Evolutionary conservation across 495 filamentous ascomycete genomes (phyloP), one percentile per base, ranked within the genome.

Genomic region (Pyrenopolyporus hunteri): DNA sequence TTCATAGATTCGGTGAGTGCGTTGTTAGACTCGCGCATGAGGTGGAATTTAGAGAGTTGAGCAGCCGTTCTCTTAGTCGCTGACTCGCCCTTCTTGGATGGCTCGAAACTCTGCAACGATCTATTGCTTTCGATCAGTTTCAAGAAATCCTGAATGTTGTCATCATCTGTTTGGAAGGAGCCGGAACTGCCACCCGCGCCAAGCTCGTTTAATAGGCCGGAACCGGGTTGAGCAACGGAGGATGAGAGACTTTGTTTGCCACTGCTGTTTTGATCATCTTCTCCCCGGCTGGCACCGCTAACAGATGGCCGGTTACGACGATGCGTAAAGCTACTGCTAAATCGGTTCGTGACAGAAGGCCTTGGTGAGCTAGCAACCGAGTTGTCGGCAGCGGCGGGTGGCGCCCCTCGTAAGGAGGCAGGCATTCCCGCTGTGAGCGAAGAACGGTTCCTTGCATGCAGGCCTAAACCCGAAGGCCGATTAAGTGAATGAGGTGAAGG

Each of bases 81-180:
- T 69, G 66, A 81, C 45, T 91, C 85, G 23, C 82, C 75, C 16
- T 82, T 79, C 36, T 80, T 78, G 33, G 82, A 75, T 13, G 76
- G 72, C 39, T 84, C 82, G 59, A 91, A 87, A 64, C 86, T 91
- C 65, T 88, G 81, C 10, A 95, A 73, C 50, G 90, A 90, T 68
- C 90, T 94, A 65, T 87, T 86, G 54, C 83, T 82, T 63, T 97
- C 92, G 1, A 97, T 81, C 69, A 89, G 79, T 59, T 93, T 94
- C 47, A 98, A 71, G 67, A 97, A 98, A 28, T 96, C 92, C 0
- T 90, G 91, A 25, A 97, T 94, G 43, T 93, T 89, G 58, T 95
- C 92, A 68, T 96, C 91, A 64, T 96, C 92, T 1, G 87, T 89
- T 53, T 89, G 88, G 22, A 92, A 82, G 0, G 90, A 93, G 14